Base-by-base conservation (phyloP, 1,139 yeast species). In the Yarrowia galli region DNA sequence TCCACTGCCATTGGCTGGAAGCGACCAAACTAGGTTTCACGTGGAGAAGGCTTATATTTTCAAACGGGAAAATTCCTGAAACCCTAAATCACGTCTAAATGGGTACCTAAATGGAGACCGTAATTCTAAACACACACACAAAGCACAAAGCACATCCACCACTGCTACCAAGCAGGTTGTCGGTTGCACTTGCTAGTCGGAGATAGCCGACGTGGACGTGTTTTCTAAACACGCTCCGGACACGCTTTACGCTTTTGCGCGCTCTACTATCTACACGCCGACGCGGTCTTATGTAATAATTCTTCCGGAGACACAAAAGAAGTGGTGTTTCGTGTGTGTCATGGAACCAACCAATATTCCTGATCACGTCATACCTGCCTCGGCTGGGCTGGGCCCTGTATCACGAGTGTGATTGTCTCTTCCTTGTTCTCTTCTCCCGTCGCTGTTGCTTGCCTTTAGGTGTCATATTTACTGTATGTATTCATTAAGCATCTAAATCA, bases 151-250 rank as follows among this genome's bases (percentile, higher is more conserved):
- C n/a, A 20, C 20, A n/a, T 1, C 6, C 20, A n/a, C 20, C 10
- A 38, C 43, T n/a, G 43, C 43, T 18, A 6, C 9, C n/a, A 46
- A 5, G 51, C 51, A 25, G 51, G 35, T 46, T 3, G 49, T 46
- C 51, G 51, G 49, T 16, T 45, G 12, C 32, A 45, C 49, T 45
- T 45, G 18, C 49, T 45, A 15, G 32, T 45, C 49, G 49, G 49
- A 45, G 49, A 45, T 45, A 15, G 32, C 43, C 43, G 40, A 36
- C 16, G 40, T 2, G 10, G 23, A 12, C n/a, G 6, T 5, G 13
- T 15, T 8, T 43, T 22, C 49, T 5, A 15, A 8, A 22, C n/a
- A n/a, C 23, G 46, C 10, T 42, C 46, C 10, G 20, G 23, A 42
- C 23, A 42, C 46, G 23, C 6, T 40, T 18, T 9, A n/a, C 32